These are phyloP conservation scores for Thielaviopsis punctulata DNA, from an alignment of 2,329 filamentous ascomycete genomes.

Conservation along the genomic window DNA sequence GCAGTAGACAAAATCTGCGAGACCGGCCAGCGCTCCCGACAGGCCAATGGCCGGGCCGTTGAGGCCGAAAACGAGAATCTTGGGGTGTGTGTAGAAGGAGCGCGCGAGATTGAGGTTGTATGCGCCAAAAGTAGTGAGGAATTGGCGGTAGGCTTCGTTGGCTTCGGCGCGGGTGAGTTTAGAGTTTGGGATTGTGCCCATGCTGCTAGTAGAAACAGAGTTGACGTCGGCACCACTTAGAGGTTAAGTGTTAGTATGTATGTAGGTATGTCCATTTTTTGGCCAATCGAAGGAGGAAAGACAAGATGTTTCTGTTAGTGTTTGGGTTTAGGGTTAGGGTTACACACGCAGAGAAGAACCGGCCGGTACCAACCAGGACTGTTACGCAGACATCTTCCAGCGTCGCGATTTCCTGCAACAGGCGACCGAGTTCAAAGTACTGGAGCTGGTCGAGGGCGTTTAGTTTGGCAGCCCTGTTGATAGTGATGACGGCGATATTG, in stretches of 20 bases:
- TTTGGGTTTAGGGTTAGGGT: neutral
- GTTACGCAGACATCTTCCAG: conserved; percentile 73
- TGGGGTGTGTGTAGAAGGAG: conserved; percentile 83
- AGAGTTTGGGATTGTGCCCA: neutral
- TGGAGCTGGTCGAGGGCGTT: conserved; percentile 57
- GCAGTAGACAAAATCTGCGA: conserved; percentile 86
- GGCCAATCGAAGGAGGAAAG: too few species aligned
- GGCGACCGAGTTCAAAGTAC: conserved; percentile 62
- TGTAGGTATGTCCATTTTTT: too few species aligned
- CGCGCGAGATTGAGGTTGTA: conserved; percentile 83
- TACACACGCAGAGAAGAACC: conserved; percentile 70
- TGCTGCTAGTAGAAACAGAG: neutral
- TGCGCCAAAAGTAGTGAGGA: conserved; percentile 56
- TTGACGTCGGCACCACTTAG: conserved; percentile 10
- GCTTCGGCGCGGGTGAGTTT: neutral
- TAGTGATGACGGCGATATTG: conserved; percentile 54
- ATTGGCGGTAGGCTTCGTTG: conserved; percentile 21
- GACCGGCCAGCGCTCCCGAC: conserved; percentile 63
- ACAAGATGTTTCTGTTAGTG: neutral
- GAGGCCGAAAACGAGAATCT: conserved; percentile 78
- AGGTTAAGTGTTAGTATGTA: neutral
- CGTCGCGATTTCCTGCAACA: conserved; percentile 59
- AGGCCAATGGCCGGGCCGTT: conserved; percentile 87
- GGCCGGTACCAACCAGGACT: conserved; percentile 67
- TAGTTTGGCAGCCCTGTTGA: conserved; percentile 73